A percentile compares a stretch with the other conserved stretches of the same genome.
These are phyloP conservation scores for Colletotrichum falcatum DNA, from an alignment of 2,329 filamentous ascomycete species.

Conservation along the genomic window DNA sequence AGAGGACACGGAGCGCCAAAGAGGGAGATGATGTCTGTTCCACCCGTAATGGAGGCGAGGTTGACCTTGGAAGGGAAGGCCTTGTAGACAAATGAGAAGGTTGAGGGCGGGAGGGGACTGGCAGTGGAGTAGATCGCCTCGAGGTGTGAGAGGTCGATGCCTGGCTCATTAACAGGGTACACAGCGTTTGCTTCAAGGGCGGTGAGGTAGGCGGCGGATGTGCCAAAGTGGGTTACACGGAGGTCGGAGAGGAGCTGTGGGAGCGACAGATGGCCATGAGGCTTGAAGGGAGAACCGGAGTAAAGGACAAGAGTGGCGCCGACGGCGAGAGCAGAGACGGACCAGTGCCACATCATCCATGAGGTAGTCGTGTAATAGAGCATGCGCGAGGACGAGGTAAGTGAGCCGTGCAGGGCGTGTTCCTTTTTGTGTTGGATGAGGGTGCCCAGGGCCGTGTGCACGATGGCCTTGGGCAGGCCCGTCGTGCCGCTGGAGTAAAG, in stretches of 20 bases:
- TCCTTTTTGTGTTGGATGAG: slow-evolving; percentile 98
- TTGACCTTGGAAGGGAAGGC: slow-evolving; percentile 86
- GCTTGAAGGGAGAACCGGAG: slow-evolving; percentile 90
- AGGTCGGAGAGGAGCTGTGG: slow-evolving; percentile 84
- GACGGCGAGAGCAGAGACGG: slow-evolving; percentile 84
- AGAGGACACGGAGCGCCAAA: slow-evolving; percentile 88
- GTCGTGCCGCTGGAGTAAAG: slow-evolving; percentile 95
- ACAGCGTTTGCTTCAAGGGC: slow-evolving; percentile 85
- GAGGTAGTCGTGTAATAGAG: slow-evolving; percentile 96
- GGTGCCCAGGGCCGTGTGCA: slow-evolving; percentile 91
- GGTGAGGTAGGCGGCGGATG: slow-evolving; percentile 92
- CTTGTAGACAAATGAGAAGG: slow-evolving; percentile 89
- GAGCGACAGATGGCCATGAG: slow-evolving; percentile 83
- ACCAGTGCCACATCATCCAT: slow-evolving; percentile 99
- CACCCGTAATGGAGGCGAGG: slow-evolving; percentile 92
- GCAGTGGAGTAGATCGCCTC: slow-evolving; percentile 94
- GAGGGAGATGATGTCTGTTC: slow-evolving; percentile 95
- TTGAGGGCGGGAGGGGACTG: slow-evolving; percentile 90
- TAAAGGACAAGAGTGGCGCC: slow-evolving; percentile 90
- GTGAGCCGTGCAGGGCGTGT: slow-evolving; percentile 86
- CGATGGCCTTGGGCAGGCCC: slow-evolving; percentile 88
- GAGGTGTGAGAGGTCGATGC: slow-evolving; percentile 71
- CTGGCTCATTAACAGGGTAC: slow-evolving; percentile 65
- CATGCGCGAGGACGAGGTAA: slow-evolving; percentile 77
- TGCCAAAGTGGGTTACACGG: slow-evolving; percentile 91